Conservation (phyloP, 352 stramenopile species). For the Blastocystis sp. region DNA sequence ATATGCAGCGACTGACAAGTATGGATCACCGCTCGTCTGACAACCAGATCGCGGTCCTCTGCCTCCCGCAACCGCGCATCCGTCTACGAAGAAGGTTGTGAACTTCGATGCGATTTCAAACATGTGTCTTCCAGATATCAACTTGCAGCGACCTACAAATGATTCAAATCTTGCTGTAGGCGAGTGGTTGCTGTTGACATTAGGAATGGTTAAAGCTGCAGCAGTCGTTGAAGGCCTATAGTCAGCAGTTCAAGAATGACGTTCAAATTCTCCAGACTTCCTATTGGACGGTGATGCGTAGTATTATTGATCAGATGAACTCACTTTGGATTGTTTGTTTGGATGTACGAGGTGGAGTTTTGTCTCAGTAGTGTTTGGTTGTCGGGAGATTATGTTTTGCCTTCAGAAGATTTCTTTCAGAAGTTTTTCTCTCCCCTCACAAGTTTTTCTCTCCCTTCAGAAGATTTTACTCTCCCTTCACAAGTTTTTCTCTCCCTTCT, state of each 20-base stretch:
- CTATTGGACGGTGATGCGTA: background rate
- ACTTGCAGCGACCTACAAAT: background rate
- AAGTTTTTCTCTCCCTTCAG: background rate
- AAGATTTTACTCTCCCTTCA: background rate
- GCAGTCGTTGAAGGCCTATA: background rate
- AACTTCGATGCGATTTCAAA: background rate
- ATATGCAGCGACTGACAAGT: background rate
- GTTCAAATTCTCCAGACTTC: background rate
- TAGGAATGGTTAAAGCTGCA: slow-evolving; percentile 13
- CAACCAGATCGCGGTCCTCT: background rate
- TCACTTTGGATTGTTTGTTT: background rate
- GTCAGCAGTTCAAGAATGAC: slow-evolving; percentile 13
- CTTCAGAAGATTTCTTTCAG: too few relatives aligned
- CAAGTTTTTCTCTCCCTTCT: too few relatives aligned
- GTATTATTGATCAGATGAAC: slow-evolving; percentile 9
- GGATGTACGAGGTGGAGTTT: background rate
- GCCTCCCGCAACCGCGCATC: background rate
- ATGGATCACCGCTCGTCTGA: background rate
- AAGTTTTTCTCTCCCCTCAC: background rate
- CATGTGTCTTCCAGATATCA: slow-evolving; percentile 3
- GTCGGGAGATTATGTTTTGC: too few relatives aligned
- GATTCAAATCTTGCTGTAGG: background rate
- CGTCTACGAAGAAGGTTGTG: background rate
- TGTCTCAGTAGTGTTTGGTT: too few relatives aligned
- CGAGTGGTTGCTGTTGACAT: background rate